Conservation (phyloP, 148 eudicot genomes). For the Fagopyrum esculentum region DNA sequence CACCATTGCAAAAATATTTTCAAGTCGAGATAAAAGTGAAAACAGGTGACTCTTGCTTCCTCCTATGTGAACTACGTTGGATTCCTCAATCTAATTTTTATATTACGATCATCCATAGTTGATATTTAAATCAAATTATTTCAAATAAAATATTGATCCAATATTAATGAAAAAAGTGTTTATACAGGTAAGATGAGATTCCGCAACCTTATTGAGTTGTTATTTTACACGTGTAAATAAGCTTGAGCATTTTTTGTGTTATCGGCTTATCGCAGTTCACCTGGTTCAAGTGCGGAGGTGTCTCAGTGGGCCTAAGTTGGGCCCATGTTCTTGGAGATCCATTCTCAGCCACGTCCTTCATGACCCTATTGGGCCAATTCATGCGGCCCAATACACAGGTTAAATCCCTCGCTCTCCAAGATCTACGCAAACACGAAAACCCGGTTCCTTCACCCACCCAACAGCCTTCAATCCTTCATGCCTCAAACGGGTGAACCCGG, state of each 20-base stretch:
- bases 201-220: too few relatives aligned
- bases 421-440: conserved; percentile 12
- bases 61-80: too few relatives aligned
- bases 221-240: too few relatives aligned
- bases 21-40: too few relatives aligned
- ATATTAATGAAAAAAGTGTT: too few relatives aligned
- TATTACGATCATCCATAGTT: too few relatives aligned
- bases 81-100: too few relatives aligned
- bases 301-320: conserved; percentile 72
- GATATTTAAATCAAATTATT: too few relatives aligned
- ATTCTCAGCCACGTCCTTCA: conserved; percentile 53
- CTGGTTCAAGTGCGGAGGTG: conserved; percentile 70
- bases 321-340: conserved; percentile 78
- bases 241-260: too few relatives aligned
- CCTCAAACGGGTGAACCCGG: conserved; percentile 39
- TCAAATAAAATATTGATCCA: too few relatives aligned
- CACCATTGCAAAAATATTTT: too few relatives aligned
- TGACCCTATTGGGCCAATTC: conserved; percentile 45
- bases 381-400: conserved; percentile 22
- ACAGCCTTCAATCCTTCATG: conserved; percentile 28
- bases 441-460: neutral
- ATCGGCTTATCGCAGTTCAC: conserved; percentile 31
- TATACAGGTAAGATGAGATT: conserved; percentile 49
- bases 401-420: conserved; percentile 14
- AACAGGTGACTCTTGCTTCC: too few relatives aligned